A percentile compares a stretch with the other conserved stretches of the same genome.
Evolutionary conservation across 371 early-diverging fungal species (phyloP).

Genomic region (Mucor irregularis): DNA sequence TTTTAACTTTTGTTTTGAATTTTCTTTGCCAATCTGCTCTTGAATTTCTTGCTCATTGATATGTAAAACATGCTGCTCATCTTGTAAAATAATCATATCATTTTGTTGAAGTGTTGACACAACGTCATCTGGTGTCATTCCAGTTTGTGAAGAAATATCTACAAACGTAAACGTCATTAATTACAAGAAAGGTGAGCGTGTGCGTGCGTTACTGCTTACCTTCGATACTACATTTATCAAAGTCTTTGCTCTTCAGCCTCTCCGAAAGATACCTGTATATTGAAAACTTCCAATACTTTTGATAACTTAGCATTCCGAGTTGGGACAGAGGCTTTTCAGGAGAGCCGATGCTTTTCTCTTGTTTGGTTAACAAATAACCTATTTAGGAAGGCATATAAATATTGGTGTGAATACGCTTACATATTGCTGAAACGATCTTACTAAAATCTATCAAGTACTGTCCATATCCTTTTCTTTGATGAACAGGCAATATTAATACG

Average conservation of each 20-base stretch:
- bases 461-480: conserved; percentile 97
- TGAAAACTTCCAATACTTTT: conserved; percentile 76
- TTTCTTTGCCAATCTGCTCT: neutral
- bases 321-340: conserved; percentile 98
- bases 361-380: conserved; percentile 85
- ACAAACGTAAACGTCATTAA: neutral
- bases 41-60: neutral
- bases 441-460: conserved; percentile 93
- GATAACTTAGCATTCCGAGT: conserved; percentile 87
- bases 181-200: too few species aligned
- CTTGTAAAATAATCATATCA: conserved; percentile 31
- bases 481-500: conserved; percentile 89
- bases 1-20: neutral
- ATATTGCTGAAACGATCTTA: too few species aligned
- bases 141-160: conserved; percentile 57
- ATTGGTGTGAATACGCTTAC: too few species aligned
- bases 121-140: conserved; percentile 74
- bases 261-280: too few species aligned
- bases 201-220: too few species aligned
- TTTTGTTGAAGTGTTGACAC: conserved; percentile 69
- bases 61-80: neutral
- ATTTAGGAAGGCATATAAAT: too few species aligned
- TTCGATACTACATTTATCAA: too few species aligned
- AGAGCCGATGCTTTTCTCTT: conserved; percentile 81
- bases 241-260: too few species aligned